Conservation (phyloP, 805 yeast genomes). For the Nakazawaea sp. region DNA sequence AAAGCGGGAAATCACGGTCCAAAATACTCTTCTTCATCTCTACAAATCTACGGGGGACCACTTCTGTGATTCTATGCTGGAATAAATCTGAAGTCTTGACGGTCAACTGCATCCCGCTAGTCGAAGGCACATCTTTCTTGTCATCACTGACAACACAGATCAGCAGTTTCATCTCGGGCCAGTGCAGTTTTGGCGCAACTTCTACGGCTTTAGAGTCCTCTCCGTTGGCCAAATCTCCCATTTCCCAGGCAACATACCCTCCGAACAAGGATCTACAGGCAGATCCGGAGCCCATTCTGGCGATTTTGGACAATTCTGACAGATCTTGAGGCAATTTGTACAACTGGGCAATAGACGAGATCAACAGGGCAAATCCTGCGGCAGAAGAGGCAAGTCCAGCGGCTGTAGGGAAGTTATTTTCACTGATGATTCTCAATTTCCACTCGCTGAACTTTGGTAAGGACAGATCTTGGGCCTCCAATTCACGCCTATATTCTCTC, state of each 20-base stretch:
- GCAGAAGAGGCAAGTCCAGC: conserved; percentile 98
- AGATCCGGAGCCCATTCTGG: conserved; percentile 97
- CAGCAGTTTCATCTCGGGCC: conserved; percentile 92
- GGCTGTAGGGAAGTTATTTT: conserved; percentile 98
- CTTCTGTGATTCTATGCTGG: conserved; percentile 65
- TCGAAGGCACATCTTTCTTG: conserved; percentile 91
- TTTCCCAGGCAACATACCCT: conserved; percentile 99
- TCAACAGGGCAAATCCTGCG: conserved; percentile 97
- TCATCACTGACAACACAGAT: conserved; percentile 88
- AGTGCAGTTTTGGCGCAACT: conserved; percentile 74
- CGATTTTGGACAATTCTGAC: conserved; percentile 85
- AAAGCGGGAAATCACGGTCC: conserved; percentile 66
- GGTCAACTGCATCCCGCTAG: conserved; percentile 95
- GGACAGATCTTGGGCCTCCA: conserved; percentile 48
- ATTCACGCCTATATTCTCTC: conserved; percentile 53
- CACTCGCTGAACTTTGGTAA: conserved; percentile 58
- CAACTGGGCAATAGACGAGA: conserved; percentile 78
- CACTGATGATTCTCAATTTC: conserved; percentile 77
- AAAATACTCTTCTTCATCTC: conserved; percentile 76
- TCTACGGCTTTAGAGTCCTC: conserved; percentile 91
- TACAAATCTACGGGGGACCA: conserved; percentile 81
- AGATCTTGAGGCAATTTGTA: conserved; percentile 79
- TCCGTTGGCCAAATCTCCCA: conserved; percentile 78
- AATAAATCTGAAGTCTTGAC: conserved; percentile 86
- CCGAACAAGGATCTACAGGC: conserved; percentile 97